A percentile compares a stretch with the other conserved stretches of the same genome.
These are phyloP conservation scores for Sporothrix protearum DNA, from an alignment of 2,329 filamentous ascomycete genomes.

Conservation along the genomic window DNA sequence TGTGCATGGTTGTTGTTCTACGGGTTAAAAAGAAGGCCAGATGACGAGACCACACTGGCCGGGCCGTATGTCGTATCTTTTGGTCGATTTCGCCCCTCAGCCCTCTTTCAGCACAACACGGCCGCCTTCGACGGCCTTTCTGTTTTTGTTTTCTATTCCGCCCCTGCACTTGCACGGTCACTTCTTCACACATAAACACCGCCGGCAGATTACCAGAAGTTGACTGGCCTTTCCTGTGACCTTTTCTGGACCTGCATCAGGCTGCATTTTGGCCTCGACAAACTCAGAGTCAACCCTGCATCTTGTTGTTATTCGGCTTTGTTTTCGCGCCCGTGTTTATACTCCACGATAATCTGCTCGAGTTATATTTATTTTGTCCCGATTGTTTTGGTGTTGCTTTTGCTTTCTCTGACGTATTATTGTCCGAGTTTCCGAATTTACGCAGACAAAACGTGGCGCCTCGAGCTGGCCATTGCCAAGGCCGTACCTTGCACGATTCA, in stretches of 20 bases:
- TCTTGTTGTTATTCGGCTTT: not conserved
- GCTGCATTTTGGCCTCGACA: not conserved
- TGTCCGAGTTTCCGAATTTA: not conserved
- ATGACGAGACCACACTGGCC: not conserved
- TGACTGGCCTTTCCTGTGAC: not conserved
- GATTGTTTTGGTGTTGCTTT: not conserved
- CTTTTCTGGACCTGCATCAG: not conserved
- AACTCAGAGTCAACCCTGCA: not conserved
- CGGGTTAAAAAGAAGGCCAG: not conserved
- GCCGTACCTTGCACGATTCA: not conserved
- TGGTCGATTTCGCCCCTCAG: not conserved
- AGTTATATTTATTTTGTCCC: not conserved
- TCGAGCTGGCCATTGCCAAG: not conserved
- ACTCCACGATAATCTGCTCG: not conserved
- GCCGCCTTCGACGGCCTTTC: not conserved
- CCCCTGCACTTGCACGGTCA: not conserved
- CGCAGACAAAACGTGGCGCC: not conserved
- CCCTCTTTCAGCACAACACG: not conserved
- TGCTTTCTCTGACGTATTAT: not conserved
- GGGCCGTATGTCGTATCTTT: not conserved
- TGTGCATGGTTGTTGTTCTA: not conserved
- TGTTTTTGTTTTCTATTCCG: not conserved
- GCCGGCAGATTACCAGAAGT: not conserved
- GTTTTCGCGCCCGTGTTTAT: slow-evolving; percentile 5
- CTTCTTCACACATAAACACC: not conserved